Conservation (phyloP, 2,329 filamentous ascomycete genomes). For the Sclerotinia sclerotiorum region DNA sequence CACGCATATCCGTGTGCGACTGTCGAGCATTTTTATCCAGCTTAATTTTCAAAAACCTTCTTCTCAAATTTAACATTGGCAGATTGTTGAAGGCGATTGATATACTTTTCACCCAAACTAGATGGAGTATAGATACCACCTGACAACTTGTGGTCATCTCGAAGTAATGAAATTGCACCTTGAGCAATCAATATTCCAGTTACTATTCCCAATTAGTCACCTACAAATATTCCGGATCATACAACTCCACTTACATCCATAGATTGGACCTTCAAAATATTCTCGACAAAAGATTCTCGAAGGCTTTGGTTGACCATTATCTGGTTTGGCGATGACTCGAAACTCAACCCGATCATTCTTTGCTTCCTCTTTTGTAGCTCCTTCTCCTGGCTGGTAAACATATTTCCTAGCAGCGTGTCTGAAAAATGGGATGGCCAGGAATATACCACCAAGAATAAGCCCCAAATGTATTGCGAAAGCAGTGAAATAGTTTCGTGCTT, state of each 20-base stretch:
- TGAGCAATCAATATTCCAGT: constrained; percentile 64
- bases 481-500: constrained; percentile 50
- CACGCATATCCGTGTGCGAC: neutral
- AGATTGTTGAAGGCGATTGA: constrained; percentile 58
- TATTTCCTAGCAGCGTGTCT: constrained; percentile 47
- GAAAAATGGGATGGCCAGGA: constrained; percentile 42
- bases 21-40: neutral
- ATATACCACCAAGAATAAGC: constrained; percentile 45
- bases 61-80: constrained; percentile 64
- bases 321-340: constrained; percentile 62
- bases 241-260: constrained; percentile 53
- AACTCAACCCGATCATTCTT: constrained; percentile 63
- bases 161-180: constrained; percentile 63
- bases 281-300: constrained; percentile 53
- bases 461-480: constrained; percentile 53
- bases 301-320: constrained; percentile 45
- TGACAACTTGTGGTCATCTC: constrained; percentile 57
- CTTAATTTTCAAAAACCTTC: constrained; percentile 44
- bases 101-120: constrained; percentile 64
- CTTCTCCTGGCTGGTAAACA: constrained; percentile 56
- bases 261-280: constrained; percentile 60
- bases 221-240: neutral
- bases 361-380: constrained; percentile 52
- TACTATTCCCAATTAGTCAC: constrained; percentile 46
- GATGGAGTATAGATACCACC: constrained; percentile 73